A percentile compares a stretch with the other conserved stretches of the same genome.
Evolutionary conservation across 2,329 filamentous ascomycete genomes (phyloP).

Genomic region (Diplodia mutila): DNA sequence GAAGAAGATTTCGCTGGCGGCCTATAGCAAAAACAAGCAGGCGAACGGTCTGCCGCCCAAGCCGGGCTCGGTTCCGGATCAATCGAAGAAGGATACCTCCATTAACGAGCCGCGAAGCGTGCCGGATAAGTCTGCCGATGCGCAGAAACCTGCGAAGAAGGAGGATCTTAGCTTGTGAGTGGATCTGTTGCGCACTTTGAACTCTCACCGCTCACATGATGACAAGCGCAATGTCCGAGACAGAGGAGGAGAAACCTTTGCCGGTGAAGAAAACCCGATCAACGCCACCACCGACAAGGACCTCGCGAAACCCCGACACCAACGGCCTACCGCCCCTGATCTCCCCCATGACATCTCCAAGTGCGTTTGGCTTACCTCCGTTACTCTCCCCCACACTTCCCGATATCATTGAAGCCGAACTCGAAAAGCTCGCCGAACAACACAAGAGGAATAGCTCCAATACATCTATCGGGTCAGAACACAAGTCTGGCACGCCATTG

Average conservation of each 20-base stretch:
- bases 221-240: slow-evolving; percentile 10
- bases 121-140: slow-evolving; percentile 17
- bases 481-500: slow-evolving; percentile 15
- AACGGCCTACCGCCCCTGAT: slow-evolving; percentile 43
- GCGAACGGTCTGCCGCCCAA: slow-evolving; percentile 37
- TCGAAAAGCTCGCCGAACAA: slow-evolving; percentile 49
- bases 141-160: background rate
- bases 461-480: slow-evolving; percentile 41
- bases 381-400: slow-evolving; percentile 64
- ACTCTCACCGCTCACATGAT: slow-evolving; percentile 4
- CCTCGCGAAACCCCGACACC: slow-evolving; percentile 43
- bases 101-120: background rate
- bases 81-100: slow-evolving; percentile 11
- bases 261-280: slow-evolving; percentile 8
- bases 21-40: slow-evolving; percentile 61
- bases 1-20: slow-evolving; percentile 65
- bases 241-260: slow-evolving; percentile 22
- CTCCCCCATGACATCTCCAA: slow-evolving; percentile 48
- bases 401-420: slow-evolving; percentile 57
- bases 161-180: slow-evolving; percentile 15
- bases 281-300: slow-evolving; percentile 39
- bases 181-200: background rate
- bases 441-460: slow-evolving; percentile 38
- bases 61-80: slow-evolving; percentile 3
- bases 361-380: slow-evolving; percentile 51